Conservation (phyloP, 2,329 filamentous ascomycete genomes). For the Dothistroma septosporum region DNA sequence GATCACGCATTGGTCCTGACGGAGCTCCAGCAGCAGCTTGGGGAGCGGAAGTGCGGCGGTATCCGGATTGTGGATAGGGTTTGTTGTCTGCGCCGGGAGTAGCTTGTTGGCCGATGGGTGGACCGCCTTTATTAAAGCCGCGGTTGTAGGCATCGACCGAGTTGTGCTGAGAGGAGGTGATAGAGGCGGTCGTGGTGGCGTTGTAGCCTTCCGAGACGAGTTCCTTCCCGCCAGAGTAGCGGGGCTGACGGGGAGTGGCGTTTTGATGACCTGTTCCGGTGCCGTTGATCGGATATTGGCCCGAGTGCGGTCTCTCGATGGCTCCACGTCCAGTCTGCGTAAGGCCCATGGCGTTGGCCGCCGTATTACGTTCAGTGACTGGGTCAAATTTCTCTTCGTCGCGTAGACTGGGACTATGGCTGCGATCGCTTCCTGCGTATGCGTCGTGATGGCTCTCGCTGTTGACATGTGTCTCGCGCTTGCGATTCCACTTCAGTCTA, state of each 20-base stretch:
- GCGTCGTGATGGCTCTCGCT: constrained; percentile 17
- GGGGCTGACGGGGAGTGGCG: constrained; percentile 6
- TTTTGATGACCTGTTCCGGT: neutral
- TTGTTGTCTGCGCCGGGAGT: constrained; percentile 4
- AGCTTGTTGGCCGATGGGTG: constrained; percentile 23
- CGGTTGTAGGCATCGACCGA: constrained; percentile 17
- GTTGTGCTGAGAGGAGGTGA: neutral
- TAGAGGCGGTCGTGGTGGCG: constrained; percentile 1
- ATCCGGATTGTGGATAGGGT: constrained; percentile 18
- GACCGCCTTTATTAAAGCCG: constrained; percentile 24
- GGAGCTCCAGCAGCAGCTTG: constrained; percentile 8
- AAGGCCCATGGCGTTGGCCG: constrained; percentile 18
- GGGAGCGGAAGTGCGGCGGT: constrained; percentile 15
- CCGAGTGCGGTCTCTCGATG: constrained; percentile 1
- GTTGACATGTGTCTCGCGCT: constrained; percentile 11
- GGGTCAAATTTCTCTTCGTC: constrained; percentile 14
- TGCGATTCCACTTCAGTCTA: constrained; percentile 19
- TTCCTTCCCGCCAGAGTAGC: neutral
- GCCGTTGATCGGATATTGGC: constrained; percentile 1
- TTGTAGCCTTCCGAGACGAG: constrained; percentile 2
- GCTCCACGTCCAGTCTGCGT: constrained; percentile 18
- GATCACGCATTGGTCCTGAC: neutral
- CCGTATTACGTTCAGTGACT: constrained; percentile 13
- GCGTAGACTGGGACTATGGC: constrained; percentile 6
- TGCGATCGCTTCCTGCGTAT: constrained; percentile 17